Evolutionary conservation across 805 yeast species (phyloP).

Genomic region (Candida bentonensis): DNA sequence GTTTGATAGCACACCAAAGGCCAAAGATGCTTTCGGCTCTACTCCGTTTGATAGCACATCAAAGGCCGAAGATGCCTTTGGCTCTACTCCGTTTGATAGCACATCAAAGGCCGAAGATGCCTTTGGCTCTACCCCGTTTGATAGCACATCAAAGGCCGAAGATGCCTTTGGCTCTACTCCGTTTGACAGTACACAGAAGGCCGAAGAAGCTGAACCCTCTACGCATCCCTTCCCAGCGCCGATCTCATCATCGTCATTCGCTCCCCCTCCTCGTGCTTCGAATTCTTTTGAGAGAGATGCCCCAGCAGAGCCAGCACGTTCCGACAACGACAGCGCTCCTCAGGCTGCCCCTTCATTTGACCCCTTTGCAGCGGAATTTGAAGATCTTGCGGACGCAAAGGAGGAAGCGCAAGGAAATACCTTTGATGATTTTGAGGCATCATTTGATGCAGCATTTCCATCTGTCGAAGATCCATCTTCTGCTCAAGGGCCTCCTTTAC

Average conservation of each 20-base stretch:
- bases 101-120: background rate
- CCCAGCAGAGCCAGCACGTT: background rate
- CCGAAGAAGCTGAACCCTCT: too few species aligned
- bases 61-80: background rate
- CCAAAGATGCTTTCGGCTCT: background rate
- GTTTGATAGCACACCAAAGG: background rate
- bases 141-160: too few species aligned
- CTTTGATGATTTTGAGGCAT: slow-evolving; percentile 5
- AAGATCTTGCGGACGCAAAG: slow-evolving; percentile 27
- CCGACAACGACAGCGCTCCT: background rate
- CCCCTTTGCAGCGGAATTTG: slow-evolving; percentile 19
- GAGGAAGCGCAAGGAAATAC: slow-evolving; percentile 10
- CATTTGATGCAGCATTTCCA: slow-evolving; percentile 5
- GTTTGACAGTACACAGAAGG: too few species aligned
- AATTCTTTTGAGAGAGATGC: too few species aligned
- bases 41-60: background rate
- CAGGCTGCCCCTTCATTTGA: slow-evolving; percentile 5
- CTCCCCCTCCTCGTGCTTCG: too few species aligned
- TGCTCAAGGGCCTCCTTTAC: background rate
- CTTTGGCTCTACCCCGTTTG: background rate
- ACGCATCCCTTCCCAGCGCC: too few species aligned
- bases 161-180: too few species aligned
- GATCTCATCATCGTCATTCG: too few species aligned
- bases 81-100: background rate
- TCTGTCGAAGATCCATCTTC: background rate